phyloP scores from a whole-genome alignment of 2,329 filamentous ascomycete species.

The Domatiomyces catenatus region DNA sequence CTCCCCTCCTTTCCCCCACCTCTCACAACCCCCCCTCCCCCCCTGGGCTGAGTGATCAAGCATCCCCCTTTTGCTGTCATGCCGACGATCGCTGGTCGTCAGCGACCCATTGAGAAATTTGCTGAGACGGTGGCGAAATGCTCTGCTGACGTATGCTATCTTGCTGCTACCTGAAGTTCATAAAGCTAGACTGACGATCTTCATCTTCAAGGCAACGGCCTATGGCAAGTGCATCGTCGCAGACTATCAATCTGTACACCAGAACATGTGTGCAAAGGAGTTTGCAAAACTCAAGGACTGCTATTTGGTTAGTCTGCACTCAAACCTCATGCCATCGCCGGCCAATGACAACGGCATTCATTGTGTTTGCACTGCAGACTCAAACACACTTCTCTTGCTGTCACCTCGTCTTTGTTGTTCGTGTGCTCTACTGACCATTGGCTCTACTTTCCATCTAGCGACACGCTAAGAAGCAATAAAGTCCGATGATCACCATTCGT shows the following conservation, averaged over 20 bases:
- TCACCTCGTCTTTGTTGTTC: neutral
- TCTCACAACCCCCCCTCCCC: too few species aligned
- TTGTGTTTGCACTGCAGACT: too few species aligned
- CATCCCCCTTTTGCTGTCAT: constrained; percentile 3
- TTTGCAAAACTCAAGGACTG: constrained; percentile 79
- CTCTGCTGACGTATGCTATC: constrained; percentile 42
- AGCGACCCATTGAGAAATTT: constrained; percentile 53
- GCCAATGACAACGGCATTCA: too few species aligned
- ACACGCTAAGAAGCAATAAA: constrained; percentile 36
- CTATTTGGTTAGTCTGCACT: constrained; percentile 55
- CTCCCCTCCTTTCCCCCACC: neutral
- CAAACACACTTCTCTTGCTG: neutral
- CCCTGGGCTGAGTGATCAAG: neutral
- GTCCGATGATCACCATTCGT: constrained; percentile 1
- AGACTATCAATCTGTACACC: constrained; percentile 79
- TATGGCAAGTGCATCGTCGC: constrained; percentile 86
- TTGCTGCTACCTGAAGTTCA: neutral
- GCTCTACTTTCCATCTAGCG: constrained; percentile 24
- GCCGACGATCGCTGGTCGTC: constrained; percentile 32
- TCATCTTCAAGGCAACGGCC: constrained; percentile 47
- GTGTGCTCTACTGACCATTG: neutral
- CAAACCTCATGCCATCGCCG: too few species aligned
- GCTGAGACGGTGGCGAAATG: constrained; percentile 51
- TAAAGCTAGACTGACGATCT: neutral
- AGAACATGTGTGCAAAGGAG: constrained; percentile 76